Conservation (phyloP, 1,139 yeast species). For the Sugiyamaella sp. region DNA sequence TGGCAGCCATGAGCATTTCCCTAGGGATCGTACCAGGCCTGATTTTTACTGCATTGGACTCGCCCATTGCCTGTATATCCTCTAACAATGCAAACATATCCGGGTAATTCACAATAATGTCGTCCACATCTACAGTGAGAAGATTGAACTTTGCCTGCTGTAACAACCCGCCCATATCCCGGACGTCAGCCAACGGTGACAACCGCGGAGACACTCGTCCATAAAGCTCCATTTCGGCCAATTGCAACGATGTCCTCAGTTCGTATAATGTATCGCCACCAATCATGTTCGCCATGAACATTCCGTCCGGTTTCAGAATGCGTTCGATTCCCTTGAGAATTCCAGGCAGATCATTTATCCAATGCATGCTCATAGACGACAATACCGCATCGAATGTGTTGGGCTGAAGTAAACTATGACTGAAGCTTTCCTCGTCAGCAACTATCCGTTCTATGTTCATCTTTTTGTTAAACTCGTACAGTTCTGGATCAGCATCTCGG, state of each 20-base stretch:
- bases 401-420: slow-evolving; percentile 24
- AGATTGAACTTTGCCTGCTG: slow-evolving; percentile 77
- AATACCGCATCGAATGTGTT: slow-evolving; percentile 69
- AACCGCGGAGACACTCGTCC: slow-evolving; percentile 83
- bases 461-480: slow-evolving; percentile 45
- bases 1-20: slow-evolving; percentile 72
- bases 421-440: slow-evolving; percentile 64
- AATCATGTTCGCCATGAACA: slow-evolving; percentile 80
- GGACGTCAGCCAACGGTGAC: slow-evolving; percentile 77
- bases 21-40: slow-evolving; percentile 60
- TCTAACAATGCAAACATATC: slow-evolving; percentile 66
- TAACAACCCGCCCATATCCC: slow-evolving; percentile 73
- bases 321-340: slow-evolving; percentile 59
- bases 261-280: slow-evolving; percentile 87
- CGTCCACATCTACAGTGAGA: slow-evolving; percentile 84
- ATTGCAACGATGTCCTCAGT: slow-evolving; percentile 73
- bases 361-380: slow-evolving; percentile 74
- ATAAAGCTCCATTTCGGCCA: slow-evolving; percentile 77
- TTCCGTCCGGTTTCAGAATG: slow-evolving; percentile 78
- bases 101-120: slow-evolving; percentile 81
- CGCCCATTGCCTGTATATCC: slow-evolving; percentile 84
- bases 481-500: slow-evolving; percentile 49
- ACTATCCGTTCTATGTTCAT: slow-evolving; percentile 54
- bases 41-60: slow-evolving; percentile 68
- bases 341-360: slow-evolving; percentile 82